A percentile compares a stretch with the other conserved stretches of the same genome.
phyloP scores from a whole-genome alignment of 2,329 filamentous ascomycete species.

The Colletotrichum cuscutae region DNA sequence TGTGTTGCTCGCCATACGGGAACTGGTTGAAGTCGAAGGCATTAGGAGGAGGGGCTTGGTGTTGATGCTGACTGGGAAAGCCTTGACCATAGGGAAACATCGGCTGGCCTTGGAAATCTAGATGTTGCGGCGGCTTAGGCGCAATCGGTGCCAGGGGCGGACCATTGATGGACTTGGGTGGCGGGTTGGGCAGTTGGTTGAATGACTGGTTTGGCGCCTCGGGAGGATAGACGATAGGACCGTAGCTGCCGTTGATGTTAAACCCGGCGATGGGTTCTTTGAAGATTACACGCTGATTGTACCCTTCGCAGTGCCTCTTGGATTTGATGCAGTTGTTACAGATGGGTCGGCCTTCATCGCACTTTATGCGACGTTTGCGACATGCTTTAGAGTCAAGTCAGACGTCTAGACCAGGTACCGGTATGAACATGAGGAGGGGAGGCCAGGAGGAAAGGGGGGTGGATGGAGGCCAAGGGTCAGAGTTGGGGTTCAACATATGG shows the following conservation, averaged over 20 bases:
- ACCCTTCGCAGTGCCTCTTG: conserved; percentile 85
- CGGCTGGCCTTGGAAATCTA: conserved; percentile 46
- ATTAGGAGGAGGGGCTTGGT: conserved; percentile 33
- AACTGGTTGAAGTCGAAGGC: conserved; percentile 39
- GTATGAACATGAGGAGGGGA: not conserved
- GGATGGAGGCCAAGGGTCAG: not conserved
- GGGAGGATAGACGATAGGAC: conserved; percentile 56
- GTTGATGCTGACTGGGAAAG: conserved; percentile 40
- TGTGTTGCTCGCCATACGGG: conserved; percentile 31
- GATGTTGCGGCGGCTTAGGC: conserved; percentile 57
- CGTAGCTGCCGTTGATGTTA: conserved; percentile 55
- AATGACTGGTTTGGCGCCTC: conserved; percentile 58
- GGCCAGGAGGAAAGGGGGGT: not conserved
- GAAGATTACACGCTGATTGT: conserved; percentile 84
- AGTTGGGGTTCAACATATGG: not conserved
- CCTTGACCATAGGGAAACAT: conserved; percentile 43
- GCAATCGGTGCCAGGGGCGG: conserved; percentile 58
- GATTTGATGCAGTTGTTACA: conserved; percentile 90
- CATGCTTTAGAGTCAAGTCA: conserved; percentile 70
- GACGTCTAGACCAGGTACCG: not conserved
- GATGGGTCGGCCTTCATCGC: conserved; percentile 86
- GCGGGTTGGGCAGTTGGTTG: conserved; percentile 54
- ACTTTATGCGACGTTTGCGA: conserved; percentile 95
- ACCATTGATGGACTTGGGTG: conserved; percentile 51
- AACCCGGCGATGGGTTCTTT: conserved; percentile 75